phyloP scores from a whole-genome alignment of 83 land plant genomes.

The Diphasiastrum complanatum region DNA sequence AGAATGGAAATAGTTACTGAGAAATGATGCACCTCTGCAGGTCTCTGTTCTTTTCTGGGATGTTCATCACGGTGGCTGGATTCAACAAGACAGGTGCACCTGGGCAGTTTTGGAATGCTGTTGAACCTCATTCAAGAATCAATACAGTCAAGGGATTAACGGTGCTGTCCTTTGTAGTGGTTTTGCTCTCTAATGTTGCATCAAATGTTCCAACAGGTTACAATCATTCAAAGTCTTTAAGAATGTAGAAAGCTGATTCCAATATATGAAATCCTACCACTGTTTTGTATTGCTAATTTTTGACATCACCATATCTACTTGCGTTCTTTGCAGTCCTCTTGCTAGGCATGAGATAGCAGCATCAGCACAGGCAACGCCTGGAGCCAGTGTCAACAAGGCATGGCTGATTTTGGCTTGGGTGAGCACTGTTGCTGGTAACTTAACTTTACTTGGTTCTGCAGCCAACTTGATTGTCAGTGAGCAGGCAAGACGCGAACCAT shows the following conservation, averaged over 20 bases:
- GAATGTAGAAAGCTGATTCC: no score
- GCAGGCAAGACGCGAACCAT: conserved; percentile 28
- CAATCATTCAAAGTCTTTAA: no score
- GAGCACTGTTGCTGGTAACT: conserved; percentile 6
- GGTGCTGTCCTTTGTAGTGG: conserved; percentile 4
- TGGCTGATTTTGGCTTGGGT: conserved; percentile 11
- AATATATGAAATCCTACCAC: no score
- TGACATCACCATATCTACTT: not conserved
- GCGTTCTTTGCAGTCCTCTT: conserved; percentile 41
- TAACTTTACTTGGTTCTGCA: conserved; percentile 5
- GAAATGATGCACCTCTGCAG: no score
- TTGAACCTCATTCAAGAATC: not conserved
- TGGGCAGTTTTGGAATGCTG: not conserved
- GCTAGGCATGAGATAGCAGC: conserved; percentile 63
- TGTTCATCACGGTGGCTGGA: conserved; percentile 10
- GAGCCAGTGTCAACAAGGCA: not conserved
- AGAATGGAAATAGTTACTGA: no score
- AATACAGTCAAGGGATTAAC: not conserved
- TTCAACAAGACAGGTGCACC: conserved; percentile 12
- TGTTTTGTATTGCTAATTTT: no score
- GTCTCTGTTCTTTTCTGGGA: conserved; percentile 1
- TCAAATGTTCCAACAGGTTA: not conserved
- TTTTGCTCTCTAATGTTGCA: conserved; percentile 1
- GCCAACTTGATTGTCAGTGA: conserved; percentile 13
- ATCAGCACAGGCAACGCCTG: conserved; percentile 48